A percentile compares a stretch with the other conserved stretches of the same genome.
Evolutionary conservation across 2,329 filamentous ascomycete species (phyloP).

Genomic region (Tolypocladium album): DNA sequence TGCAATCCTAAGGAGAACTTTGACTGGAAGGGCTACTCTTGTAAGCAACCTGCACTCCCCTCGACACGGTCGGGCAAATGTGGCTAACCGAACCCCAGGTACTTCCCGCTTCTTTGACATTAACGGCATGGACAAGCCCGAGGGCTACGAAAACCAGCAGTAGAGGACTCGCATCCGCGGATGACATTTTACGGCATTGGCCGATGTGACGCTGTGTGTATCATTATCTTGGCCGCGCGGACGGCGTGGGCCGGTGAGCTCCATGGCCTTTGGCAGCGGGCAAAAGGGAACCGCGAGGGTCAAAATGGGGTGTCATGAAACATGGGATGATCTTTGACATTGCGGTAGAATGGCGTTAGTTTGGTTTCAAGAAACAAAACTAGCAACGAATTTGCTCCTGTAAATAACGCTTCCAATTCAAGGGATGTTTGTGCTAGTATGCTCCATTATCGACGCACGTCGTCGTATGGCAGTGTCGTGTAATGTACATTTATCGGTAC

Average conservation of each 20-base stretch:
- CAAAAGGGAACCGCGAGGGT: neutral
- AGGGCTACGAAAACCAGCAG: slow-evolving; percentile 68
- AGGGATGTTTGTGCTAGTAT: neutral
- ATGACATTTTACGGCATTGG: neutral
- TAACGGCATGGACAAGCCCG: slow-evolving; percentile 71
- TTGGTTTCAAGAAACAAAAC: slow-evolving; percentile 6
- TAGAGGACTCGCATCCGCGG: slow-evolving; percentile 16
- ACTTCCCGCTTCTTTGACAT: slow-evolving; percentile 79
- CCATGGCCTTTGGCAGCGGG: neutral
- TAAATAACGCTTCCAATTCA: slow-evolving; percentile 7
- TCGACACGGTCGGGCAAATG: neutral
- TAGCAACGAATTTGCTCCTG: slow-evolving; percentile 16
- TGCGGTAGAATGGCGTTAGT: slow-evolving; percentile 14
- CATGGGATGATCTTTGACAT: slow-evolving; percentile 8
- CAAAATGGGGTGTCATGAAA: neutral
- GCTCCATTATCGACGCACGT: neutral
- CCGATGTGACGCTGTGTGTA: neutral
- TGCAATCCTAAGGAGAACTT: slow-evolving; percentile 97
- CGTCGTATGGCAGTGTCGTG: neutral
- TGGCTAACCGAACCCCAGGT: slow-evolving; percentile 13
- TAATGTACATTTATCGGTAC: slow-evolving; percentile 5
- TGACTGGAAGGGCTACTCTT: slow-evolving; percentile 98
- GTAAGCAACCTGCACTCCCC: slow-evolving; percentile 40
- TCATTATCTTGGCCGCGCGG: neutral
- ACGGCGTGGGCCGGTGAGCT: neutral